Percentiles rank a stretch among this genome's conserved stretches.
Evolutionary conservation across 441 rosid genomes (phyloP).

Genomic region (Aquilaria agallochum): DNA sequence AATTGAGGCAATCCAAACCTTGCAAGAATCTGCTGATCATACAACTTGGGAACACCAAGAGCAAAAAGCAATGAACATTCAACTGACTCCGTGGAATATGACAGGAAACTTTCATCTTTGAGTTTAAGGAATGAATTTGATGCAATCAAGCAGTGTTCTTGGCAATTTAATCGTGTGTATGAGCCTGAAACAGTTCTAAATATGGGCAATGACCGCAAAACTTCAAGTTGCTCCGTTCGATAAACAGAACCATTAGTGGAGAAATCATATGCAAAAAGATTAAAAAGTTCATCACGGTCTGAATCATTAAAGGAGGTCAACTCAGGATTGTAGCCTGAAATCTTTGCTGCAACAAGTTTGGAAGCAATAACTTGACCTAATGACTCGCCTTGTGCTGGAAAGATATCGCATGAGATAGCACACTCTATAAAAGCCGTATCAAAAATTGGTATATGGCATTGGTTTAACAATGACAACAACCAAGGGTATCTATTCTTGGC

Average conservation of each 20-base stretch:
- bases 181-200: constrained; percentile 81
- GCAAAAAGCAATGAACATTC: constrained; percentile 71
- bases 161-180: constrained; percentile 52
- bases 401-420: constrained; percentile 66
- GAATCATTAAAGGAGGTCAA: constrained; percentile 55
- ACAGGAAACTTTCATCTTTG: constrained; percentile 69
- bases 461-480: constrained; percentile 79
- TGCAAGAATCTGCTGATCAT: constrained; percentile 80
- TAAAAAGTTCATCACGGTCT: constrained; percentile 73
- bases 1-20: constrained; percentile 88
- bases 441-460: constrained; percentile 84
- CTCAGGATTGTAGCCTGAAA: constrained; percentile 76
- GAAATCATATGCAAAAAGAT: constrained; percentile 83
- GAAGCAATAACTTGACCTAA: constrained; percentile 87
- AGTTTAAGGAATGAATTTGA: constrained; percentile 90
- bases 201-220: constrained; percentile 78
- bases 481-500: constrained; percentile 65
- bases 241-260: constrained; percentile 57
- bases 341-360: constrained; percentile 81
- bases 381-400: constrained; percentile 68
- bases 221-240: constrained; percentile 73
- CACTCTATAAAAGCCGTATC: constrained; percentile 76
- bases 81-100: constrained; percentile 61
- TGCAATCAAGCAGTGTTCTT: constrained; percentile 73
- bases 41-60: constrained; percentile 85